These are phyloP conservation scores for Begonia loranthoides DNA, from an alignment of 306 rosid genomes.

Conservation along the genomic window DNA sequence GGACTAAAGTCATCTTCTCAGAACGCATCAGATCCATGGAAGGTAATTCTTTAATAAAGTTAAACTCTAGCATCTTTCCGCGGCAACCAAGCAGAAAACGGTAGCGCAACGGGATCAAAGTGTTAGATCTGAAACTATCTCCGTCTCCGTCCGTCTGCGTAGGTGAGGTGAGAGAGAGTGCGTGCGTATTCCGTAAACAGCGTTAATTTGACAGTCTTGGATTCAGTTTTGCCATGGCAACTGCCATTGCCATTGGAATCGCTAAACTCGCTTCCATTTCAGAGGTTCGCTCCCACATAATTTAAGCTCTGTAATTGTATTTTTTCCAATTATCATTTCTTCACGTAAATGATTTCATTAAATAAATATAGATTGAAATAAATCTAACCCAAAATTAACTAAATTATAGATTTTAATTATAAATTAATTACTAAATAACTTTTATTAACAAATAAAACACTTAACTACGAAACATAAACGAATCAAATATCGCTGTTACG, in stretches of 20 bases:
- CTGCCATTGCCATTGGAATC: slow-evolving; percentile 29
- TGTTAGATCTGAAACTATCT: slow-evolving; percentile 34
- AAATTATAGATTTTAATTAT: too few species aligned
- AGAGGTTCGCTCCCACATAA: neutral
- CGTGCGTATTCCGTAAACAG: slow-evolving; percentile 2
- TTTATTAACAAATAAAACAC: too few species aligned
- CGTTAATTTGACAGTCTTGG: slow-evolving; percentile 15
- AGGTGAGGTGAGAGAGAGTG: slow-evolving; percentile 14
- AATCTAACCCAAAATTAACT: too few species aligned
- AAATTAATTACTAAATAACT: too few species aligned
- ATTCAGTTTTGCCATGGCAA: slow-evolving; percentile 24
- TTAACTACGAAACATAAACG: too few species aligned
- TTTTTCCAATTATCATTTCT: neutral
- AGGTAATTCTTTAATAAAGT: slow-evolving; percentile 60
- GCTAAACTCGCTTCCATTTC: slow-evolving; percentile 13
- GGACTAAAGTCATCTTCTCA: slow-evolving; percentile 93
- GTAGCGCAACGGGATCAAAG: slow-evolving; percentile 9
- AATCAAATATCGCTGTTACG: too few species aligned
- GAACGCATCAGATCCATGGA: slow-evolving; percentile 99
- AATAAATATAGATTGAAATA: too few species aligned
- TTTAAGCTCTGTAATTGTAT: too few species aligned
- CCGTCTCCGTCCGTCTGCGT: neutral
- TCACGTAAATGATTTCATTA: too few species aligned
- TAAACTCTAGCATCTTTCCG: slow-evolving; percentile 59
- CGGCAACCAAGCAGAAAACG: slow-evolving; percentile 28